Base-by-base conservation (phyloP, 805 yeast genomes). In the Starmerella scarabaei region DNA sequence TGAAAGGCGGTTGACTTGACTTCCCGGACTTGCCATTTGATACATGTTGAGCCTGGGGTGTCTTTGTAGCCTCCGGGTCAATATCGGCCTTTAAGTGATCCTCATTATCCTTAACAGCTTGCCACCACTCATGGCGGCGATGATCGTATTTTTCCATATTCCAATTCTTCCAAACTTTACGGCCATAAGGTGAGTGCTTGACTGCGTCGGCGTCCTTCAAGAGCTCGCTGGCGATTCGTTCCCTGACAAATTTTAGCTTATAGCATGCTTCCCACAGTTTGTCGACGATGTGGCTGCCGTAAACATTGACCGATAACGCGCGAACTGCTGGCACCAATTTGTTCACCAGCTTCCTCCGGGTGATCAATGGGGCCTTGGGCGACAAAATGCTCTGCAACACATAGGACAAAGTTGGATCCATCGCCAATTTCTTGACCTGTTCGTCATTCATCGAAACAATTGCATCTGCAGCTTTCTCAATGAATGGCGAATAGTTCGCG, bases 161-260 rank as follows among this genome's bases (percentile, higher is more conserved):
- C 96, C 96, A 91, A 58, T 88, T 88, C 57, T 79, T 82, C 97
- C 96, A 91, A 1, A 91, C 97, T 52, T 75, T 69, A 55, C 78
- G 73, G 27, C 98, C 98, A 54, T 88, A 91, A 11, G 66, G 71
- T 55, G 94, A 81, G 45, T 77, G 83, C 63, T 91, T 85, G 33
- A 91, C 80, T 45, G 69, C 67, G 29, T 73, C 78, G 30, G 77
- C 70, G 32, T 76, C 70, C 15, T 64, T 68, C 11, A 48, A 42
- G 44, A 88, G 62, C 43, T 76, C 77, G 19, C 69, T 68, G 0
- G 93, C 95, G 44, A 88, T 71, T 50, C 88, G 70, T 56, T 88
- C 97, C 51, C 93, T 80, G 58, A 79, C 83, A 66, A 79, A 73
- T 43, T 83, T 83, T 55, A 86, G 66, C 41, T 77, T 75, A 24